Conservation (phyloP, 805 yeast species). For the Schwanniomyces yamadae region DNA sequence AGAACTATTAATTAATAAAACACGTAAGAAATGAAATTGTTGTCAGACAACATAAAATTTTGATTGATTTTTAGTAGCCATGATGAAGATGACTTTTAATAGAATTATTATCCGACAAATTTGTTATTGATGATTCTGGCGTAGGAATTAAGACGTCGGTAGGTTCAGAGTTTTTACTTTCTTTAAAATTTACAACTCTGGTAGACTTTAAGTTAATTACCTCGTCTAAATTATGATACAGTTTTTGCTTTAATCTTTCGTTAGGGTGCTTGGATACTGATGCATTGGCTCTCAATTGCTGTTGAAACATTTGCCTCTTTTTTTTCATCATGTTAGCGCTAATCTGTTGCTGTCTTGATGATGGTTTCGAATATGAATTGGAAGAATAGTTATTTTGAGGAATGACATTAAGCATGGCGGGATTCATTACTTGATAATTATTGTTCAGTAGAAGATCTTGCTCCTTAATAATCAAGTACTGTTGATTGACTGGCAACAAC, state of each 20-base stretch:
- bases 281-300: slow-evolving; percentile 2
- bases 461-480: slow-evolving; percentile 20
- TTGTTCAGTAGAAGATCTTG: slow-evolving; percentile 8
- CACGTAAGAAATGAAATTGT: not conserved
- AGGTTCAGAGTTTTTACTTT: slow-evolving; percentile 5
- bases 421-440: slow-evolving; percentile 16
- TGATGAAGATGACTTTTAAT: too few species aligned
- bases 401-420: slow-evolving; percentile 8
- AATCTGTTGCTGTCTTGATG: slow-evolving; percentile 31
- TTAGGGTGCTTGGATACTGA: slow-evolving; percentile 6
- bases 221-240: slow-evolving; percentile 9
- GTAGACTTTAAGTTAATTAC: slow-evolving; percentile 11
- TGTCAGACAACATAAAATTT: not conserved
- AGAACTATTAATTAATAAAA: too few species aligned
- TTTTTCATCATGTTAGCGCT: slow-evolving; percentile 35
- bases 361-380: slow-evolving; percentile 12
- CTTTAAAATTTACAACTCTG: slow-evolving; percentile 10
- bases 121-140: slow-evolving; percentile 15
- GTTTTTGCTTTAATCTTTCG: slow-evolving; percentile 3
- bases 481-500: slow-evolving; percentile 10
- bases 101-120: slow-evolving; percentile 8
- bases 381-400: slow-evolving; percentile 5
- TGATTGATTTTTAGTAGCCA: too few species aligned
- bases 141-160: slow-evolving; percentile 14
- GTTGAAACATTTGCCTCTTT: slow-evolving; percentile 24